These are phyloP conservation scores for Xylariaceae sp. DNA, from an alignment of 2,329 filamentous ascomycete species.

Conservation along the genomic window DNA sequence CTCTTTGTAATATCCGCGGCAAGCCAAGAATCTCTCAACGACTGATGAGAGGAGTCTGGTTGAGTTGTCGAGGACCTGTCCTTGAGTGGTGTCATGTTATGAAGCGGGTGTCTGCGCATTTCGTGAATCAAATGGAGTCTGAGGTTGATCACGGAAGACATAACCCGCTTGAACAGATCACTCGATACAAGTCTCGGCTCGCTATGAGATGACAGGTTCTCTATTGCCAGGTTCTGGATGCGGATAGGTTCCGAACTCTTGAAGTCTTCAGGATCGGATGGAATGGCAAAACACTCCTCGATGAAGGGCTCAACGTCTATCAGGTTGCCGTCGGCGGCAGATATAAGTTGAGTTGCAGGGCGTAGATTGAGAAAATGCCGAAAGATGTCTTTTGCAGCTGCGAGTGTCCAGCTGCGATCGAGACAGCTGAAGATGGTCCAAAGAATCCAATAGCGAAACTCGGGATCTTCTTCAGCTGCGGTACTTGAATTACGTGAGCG, in stretches of 20 bases:
- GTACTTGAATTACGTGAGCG: neutral
- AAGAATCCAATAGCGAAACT: neutral
- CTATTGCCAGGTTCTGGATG: neutral
- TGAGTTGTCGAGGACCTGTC: neutral
- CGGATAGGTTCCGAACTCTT: neutral
- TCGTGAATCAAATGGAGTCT: neutral
- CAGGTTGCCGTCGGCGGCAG: neutral
- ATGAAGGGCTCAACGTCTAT: neutral
- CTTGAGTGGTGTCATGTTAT: neutral
- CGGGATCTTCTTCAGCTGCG: neutral
- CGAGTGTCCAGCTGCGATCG: neutral
- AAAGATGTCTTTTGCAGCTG: neutral
- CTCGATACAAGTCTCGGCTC: neutral
- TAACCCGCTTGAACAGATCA: slow-evolving; percentile 19
- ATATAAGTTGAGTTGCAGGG: neutral
- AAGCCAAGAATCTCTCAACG: neutral
- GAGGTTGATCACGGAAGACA: neutral
- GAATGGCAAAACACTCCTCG: neutral
- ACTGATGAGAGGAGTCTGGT: neutral
- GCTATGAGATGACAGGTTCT: neutral
- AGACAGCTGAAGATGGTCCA: neutral
- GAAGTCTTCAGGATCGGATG: neutral
- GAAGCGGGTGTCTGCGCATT: neutral
- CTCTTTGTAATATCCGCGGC: neutral
- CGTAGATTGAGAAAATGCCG: neutral